Percentiles rank a stretch among this genome's conserved stretches.
Conservation (phyloP, 768 basidiomycete species). For the Exsudoporus frostii region DNA sequence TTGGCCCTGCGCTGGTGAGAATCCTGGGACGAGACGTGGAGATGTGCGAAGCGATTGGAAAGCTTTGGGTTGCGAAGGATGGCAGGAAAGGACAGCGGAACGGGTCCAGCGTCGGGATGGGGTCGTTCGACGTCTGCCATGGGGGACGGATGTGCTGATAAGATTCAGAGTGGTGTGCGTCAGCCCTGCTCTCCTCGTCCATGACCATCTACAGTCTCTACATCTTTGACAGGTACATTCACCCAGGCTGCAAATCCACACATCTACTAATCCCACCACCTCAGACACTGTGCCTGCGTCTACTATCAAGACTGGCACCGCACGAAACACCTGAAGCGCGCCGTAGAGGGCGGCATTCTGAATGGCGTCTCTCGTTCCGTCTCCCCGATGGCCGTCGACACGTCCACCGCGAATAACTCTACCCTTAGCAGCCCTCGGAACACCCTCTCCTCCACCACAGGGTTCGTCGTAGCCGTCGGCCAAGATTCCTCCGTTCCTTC, state of each 20-base stretch:
- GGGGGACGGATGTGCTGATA: background rate
- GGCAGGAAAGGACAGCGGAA: slow-evolving; percentile 70
- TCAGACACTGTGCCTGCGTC: slow-evolving; percentile 85
- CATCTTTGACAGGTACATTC: slow-evolving; percentile 76
- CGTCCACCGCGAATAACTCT: slow-evolving; percentile 35
- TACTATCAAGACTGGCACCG: slow-evolving; percentile 98
- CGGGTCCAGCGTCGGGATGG: slow-evolving; percentile 20
- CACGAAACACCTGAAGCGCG: slow-evolving; percentile 66
- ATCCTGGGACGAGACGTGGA: slow-evolving; percentile 29
- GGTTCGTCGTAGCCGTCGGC: slow-evolving; percentile 62
- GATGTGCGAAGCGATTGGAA: slow-evolving; percentile 50
- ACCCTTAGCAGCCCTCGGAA: slow-evolving; percentile 58
- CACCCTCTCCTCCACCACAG: slow-evolving; percentile 61
- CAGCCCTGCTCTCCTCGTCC: background rate
- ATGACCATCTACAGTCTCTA: slow-evolving; percentile 94
- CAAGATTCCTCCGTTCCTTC: slow-evolving; percentile 39
- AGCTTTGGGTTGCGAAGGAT: slow-evolving; percentile 60
- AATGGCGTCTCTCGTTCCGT: slow-evolving; percentile 78
- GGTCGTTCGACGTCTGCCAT: slow-evolving; percentile 8
- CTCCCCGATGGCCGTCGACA: slow-evolving; percentile 32
- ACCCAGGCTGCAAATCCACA: background rate
- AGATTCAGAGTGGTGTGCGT: background rate
- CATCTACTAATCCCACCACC: background rate
- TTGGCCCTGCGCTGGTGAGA: slow-evolving; percentile 25
- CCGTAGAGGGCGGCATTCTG: slow-evolving; percentile 69